These are phyloP conservation scores for Elsinoe fawcettii DNA, from an alignment of 2,329 filamentous ascomycete genomes.

Conservation along the genomic window DNA sequence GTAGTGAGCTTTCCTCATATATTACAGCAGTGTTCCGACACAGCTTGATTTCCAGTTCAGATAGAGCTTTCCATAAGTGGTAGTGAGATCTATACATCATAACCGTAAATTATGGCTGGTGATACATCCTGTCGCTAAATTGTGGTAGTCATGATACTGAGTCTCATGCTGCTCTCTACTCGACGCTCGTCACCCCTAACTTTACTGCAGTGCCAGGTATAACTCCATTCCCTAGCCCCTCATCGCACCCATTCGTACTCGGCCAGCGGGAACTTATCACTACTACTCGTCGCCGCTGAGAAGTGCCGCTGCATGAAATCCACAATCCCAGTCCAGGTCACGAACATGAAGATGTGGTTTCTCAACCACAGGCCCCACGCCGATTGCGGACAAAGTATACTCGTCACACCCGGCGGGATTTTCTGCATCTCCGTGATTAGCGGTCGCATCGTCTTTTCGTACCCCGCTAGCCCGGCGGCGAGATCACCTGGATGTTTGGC, in stretches of 20 bases:
- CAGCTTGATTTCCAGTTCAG: too few species aligned
- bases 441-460: slow-evolving; percentile 40
- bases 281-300: neutral
- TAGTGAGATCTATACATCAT: too few species aligned
- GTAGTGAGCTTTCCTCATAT: too few species aligned
- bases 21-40: too few species aligned
- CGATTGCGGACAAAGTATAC: slow-evolving; percentile 39
- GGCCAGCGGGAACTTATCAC: neutral
- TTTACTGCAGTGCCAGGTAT: neutral
- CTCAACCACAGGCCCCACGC: slow-evolving; percentile 40
- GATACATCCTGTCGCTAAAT: too few species aligned
- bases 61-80: too few species aligned
- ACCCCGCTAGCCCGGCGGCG: slow-evolving; percentile 35
- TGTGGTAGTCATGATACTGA: neutral
- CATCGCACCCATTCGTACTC: slow-evolving; percentile 1
- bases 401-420: slow-evolving; percentile 28
- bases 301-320: slow-evolving; percentile 25
- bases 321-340: slow-evolving; percentile 33
- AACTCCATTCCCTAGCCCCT: neutral
- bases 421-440: slow-evolving; percentile 36
- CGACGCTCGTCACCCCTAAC: neutral
- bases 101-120: too few species aligned
- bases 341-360: slow-evolving; percentile 36
- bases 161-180: neutral
- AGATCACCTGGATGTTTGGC: slow-evolving; percentile 23